These are phyloP conservation scores for Penicillium waksmanii DNA, from an alignment of 495 filamentous ascomycete species.

Conservation along the genomic window DNA sequence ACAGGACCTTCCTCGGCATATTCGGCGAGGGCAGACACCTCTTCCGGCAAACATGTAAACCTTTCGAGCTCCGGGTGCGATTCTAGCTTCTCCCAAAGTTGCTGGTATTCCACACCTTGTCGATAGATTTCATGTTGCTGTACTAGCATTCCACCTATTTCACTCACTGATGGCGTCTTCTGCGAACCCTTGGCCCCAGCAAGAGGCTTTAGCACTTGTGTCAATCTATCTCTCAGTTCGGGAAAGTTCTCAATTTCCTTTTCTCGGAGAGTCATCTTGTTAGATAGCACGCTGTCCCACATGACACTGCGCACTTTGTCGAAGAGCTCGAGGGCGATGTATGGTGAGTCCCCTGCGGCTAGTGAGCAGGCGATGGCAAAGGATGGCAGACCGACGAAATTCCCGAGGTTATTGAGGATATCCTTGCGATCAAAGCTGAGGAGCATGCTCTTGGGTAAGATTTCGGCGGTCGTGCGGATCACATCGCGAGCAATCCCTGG, in stretches of 20 bases:
- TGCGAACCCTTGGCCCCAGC: neutral
- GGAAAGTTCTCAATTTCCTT: conserved; percentile 6
- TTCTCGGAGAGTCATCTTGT: neutral
- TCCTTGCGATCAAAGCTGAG: conserved; percentile 9
- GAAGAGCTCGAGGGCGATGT: conserved; percentile 9
- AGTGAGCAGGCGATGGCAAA: conserved; percentile 10
- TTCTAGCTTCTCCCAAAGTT: neutral
- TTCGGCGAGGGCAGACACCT: conserved; percentile 1
- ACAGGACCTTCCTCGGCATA: conserved; percentile 14
- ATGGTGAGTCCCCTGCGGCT: conserved; percentile 4
- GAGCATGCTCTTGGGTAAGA: conserved; percentile 10
- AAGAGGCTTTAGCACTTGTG: neutral
- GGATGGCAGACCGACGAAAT: conserved; percentile 1
- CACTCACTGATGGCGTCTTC: neutral
- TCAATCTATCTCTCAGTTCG: neutral
- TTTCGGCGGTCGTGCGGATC: conserved; percentile 2
- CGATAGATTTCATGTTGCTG: conserved; percentile 10
- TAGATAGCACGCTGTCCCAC: conserved; percentile 6
- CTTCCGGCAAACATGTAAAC: neutral
- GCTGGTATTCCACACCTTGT: conserved; percentile 5
- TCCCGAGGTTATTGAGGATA: conserved; percentile 5
- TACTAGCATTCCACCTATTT: neutral
- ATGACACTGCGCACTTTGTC: conserved; percentile 13
- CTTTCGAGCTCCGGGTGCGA: neutral
- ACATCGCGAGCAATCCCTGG: conserved; percentile 4